These are phyloP conservation scores for Raphanus hybrid DNA, from an alignment of 441 rosid species.

Conservation along the genomic window DNA sequence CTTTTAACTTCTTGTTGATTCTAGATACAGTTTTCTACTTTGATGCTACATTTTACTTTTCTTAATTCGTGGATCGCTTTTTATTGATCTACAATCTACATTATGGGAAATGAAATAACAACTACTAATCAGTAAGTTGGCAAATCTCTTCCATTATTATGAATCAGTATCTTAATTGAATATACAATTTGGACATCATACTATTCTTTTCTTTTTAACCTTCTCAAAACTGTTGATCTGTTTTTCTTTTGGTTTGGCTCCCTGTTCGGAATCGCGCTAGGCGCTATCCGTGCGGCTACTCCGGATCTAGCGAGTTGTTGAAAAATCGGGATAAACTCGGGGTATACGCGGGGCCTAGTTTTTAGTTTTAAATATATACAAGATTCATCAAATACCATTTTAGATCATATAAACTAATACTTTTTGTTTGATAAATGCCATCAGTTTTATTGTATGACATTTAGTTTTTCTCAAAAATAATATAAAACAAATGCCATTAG, in stretches of 20 bases:
- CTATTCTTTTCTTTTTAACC: not conserved
- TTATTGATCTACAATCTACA: constrained; percentile 13
- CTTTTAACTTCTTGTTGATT: constrained; percentile 17
- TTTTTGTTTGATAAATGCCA: too few species aligned
- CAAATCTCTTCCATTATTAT: constrained; percentile 9
- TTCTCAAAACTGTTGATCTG: constrained; percentile 19
- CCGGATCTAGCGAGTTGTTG: too few species aligned
- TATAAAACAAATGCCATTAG: too few species aligned
- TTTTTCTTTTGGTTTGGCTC: not conserved
- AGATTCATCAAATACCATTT: too few species aligned
- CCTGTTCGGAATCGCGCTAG: too few species aligned
- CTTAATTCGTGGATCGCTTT: constrained; percentile 1
- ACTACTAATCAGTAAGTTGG: constrained; percentile 10
- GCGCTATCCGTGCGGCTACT: too few species aligned
- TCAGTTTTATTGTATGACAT: too few species aligned
- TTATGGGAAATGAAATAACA: constrained; percentile 7
- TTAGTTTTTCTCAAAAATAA: too few species aligned
- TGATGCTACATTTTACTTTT: constrained; percentile 7
- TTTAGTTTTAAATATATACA: too few species aligned
- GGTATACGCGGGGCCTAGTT: too few species aligned
- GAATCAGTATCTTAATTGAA: constrained; percentile 20
- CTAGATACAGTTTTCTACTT: not conserved
- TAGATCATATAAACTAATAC: too few species aligned
- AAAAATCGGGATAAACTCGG: too few species aligned
- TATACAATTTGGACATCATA: constrained; percentile 8